phyloP scores from a whole-genome alignment of 148 eudicot genomes.

The Silene uniflora region DNA sequence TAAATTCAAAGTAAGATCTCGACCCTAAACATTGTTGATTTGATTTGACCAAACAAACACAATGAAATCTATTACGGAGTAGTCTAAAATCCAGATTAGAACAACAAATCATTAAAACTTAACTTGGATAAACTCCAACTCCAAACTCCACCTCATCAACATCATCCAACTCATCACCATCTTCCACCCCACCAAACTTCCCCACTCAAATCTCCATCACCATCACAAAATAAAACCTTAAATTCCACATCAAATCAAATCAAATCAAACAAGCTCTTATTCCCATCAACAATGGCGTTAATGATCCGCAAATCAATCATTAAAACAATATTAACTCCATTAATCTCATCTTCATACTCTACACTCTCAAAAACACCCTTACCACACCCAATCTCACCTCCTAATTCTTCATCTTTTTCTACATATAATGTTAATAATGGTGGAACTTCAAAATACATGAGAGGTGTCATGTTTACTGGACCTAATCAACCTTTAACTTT shows the following conservation, averaged over 20 bases:
- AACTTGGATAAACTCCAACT: background rate
- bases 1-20: no score
- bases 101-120: no score
- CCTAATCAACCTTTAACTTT: conserved; percentile 76
- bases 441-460: conserved; percentile 75
- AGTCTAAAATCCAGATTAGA: no score
- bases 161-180: background rate
- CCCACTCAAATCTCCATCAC: background rate
- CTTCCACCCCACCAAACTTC: background rate
- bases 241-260: background rate
- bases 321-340: background rate
- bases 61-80: no score
- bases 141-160: background rate
- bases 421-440: conserved; percentile 50
- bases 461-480: conserved; percentile 68
- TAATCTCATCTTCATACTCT: background rate
- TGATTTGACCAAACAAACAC: no score
- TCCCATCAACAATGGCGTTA: conserved; percentile 17
- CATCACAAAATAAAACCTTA: background rate
- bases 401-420: conserved; percentile 22
- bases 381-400: background rate
- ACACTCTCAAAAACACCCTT: background rate
- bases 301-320: conserved; percentile 27
- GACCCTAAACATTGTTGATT: no score
- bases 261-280: background rate